Percentiles rank a stretch among this genome's conserved stretches.
phyloP scores from a whole-genome alignment of 352 stramenopile species.

The Plasmopara muralis region DNA sequence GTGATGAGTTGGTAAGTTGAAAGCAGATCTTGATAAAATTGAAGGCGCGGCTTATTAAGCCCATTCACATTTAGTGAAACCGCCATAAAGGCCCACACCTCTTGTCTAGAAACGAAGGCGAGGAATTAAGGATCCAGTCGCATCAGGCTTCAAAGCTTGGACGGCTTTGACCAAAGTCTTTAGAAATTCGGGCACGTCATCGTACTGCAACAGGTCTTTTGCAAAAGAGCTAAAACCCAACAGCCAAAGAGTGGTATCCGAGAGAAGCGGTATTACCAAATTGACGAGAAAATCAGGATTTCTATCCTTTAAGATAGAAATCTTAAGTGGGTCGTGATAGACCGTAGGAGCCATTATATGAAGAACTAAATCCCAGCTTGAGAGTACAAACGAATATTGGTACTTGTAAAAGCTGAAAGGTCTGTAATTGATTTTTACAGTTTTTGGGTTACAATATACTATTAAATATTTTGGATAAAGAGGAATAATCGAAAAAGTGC shows the following conservation, averaged over 20 bases:
- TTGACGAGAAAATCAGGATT: conserved; percentile 1
- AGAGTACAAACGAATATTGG: neutral
- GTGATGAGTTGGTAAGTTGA: too few relatives aligned
- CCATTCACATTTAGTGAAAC: too few relatives aligned
- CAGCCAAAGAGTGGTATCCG: neutral
- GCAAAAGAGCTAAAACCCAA: neutral
- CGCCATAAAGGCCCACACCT: too few relatives aligned
- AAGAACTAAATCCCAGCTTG: neutral
- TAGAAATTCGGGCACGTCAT: neutral
- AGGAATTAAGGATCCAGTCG: neutral
- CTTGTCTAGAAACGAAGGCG: neutral
- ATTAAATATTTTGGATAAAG: too few relatives aligned
- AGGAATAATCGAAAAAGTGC: too few relatives aligned
- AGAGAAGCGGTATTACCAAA: neutral
- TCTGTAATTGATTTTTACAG: too few relatives aligned
- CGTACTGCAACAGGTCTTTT: neutral
- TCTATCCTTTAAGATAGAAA: neutral
- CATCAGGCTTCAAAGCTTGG: neutral
- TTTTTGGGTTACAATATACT: too few relatives aligned
- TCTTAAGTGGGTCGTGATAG: conserved; percentile 6
- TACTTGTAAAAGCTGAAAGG: too few relatives aligned
- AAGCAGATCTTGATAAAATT: too few relatives aligned
- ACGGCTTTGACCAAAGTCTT: neutral
- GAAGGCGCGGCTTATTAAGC: too few relatives aligned
- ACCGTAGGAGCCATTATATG: conserved; percentile 6